Percentiles rank a stretch among this genome's conserved stretches.
Evolutionary conservation across 1,284 basidiomycete genomes (phyloP).

Genomic region (Pseudozyma tsukubaensis): DNA sequence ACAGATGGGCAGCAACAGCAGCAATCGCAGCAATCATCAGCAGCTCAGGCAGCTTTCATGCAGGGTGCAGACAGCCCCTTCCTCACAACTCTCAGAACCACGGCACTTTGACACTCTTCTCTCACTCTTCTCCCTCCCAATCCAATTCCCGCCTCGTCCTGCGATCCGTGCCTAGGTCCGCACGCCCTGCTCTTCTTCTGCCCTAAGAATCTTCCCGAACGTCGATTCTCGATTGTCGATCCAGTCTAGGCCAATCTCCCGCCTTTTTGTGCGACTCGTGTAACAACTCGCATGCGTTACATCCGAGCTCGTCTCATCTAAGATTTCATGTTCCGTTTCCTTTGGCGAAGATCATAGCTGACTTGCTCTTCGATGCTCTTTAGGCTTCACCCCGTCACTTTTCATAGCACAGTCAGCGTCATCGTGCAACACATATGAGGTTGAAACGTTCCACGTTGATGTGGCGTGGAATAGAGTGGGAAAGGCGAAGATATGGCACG

Average conservation of each 20-base stretch:
- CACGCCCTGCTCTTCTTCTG: background rate
- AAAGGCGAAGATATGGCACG: background rate
- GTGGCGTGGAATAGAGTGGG: background rate
- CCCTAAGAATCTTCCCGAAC: background rate
- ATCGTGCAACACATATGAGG: too few relatives aligned
- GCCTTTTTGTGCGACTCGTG: background rate
- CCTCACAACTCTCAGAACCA: constrained; percentile 1
- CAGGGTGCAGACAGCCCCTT: constrained; percentile 15
- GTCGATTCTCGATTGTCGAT: constrained; percentile 5
- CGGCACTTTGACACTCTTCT: constrained; percentile 6
- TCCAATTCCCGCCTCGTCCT: constrained; percentile 4
- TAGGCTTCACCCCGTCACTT: too few relatives aligned
- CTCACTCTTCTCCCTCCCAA: constrained; percentile 3
- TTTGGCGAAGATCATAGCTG: background rate
- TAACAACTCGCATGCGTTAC: background rate
- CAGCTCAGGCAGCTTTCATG: background rate
- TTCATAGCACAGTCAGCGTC: too few relatives aligned
- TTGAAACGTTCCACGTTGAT: too few relatives aligned
- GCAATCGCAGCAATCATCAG: too few relatives aligned
- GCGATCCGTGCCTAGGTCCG: background rate
- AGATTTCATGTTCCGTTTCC: constrained; percentile 1
- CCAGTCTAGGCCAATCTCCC: constrained; percentile 2
- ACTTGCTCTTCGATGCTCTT: too few relatives aligned
- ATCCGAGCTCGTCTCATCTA: constrained; percentile 23
- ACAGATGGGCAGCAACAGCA: background rate